Evolutionary conservation across 768 basidiomycete genomes (phyloP), one percentile per base, ranked within the genome.

Genomic region (Calocybe gangraenosa): DNA sequence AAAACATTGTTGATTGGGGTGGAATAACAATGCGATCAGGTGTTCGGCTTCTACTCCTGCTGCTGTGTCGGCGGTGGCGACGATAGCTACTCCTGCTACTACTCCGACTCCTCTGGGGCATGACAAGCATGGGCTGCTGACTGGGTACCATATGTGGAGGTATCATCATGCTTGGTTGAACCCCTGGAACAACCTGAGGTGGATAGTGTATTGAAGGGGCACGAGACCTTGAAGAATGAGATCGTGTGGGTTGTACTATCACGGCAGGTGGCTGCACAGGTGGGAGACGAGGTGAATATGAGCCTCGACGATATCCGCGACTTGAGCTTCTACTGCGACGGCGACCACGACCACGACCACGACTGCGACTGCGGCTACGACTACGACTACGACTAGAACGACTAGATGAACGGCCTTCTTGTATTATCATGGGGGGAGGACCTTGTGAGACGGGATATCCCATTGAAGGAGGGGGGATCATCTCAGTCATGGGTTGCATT

Each of bases 141-240:
- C 8, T 3, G 20, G 46, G 46, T 15, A 41, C 15, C 3, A 20
- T 25, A n/a, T 21, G 21, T 18, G 45, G 19, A 15, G 47, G 46
- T 7, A 8, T 19, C 20, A 35, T 34, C n/a, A 11, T 35, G 25
- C 25, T 11, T 28, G 35, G 28, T 4, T 22, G 40, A 4, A 18
- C 7, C 6, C 13, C 14, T 25, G 1, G 23, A 25, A 17, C 19
- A 10, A 41, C 21, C 3, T 21, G 20, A 19, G 8, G 36, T 18
- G 37, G 17, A 13, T 31, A 18, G 10, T 38, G 36, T 8, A 44
- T 23, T 11, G 49, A 42, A 15, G 14, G 41, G 0, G 49, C 42
- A 18, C 42, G 45, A 1, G 49, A 47, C 17, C 39, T 30, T 7
- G 50, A 44, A 5, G 35, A n/a, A n/a, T n/a, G n/a, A n/a, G n/a